Evolutionary conservation across 257 asterid species (phyloP), one percentile per base, ranked within the genome.

Genomic region (Solanum peruvianum): DNA sequence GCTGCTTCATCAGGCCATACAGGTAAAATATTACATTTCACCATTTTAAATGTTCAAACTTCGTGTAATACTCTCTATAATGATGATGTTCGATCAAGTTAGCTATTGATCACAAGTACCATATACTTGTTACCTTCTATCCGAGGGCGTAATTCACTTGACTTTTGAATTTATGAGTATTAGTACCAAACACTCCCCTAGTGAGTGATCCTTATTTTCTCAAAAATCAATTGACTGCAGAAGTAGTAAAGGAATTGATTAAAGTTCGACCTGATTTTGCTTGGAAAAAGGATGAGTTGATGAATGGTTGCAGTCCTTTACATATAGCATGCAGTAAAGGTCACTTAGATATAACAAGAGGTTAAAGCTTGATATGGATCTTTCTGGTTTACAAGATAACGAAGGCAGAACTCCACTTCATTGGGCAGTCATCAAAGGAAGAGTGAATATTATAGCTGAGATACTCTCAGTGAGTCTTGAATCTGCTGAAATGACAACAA

Each of bases 371-470:
- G 94, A 93, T 60, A 87, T 88, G 2, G 95, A 93, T 29, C 94
- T 92, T 78, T 90, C 90, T 87, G 83, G 42, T 6, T 31, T 88
- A 47, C 92, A 60, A 73, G 95, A 93, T 15, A 29, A 7, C 11
- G 92, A 91, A 35, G 94, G 92, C 15, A 91, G 91, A 25, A 90
- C 86, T 5, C 92, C 94, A 8, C 92, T 93, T 35, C 95, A 93
- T 41, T 93, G 90, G 67, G 93, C 92, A 0, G 91, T 91, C 0
- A 89, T 85, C 6, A 90, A 87, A 83, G 95, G 95, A 6, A 58
- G 92, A 82, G 90, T 93, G 67, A 91, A 83, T 82, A 84, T 93
- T 20, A 84, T 93, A n/a, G 87, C 77, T 52, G 95, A 93, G 86
- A 89, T 93, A 60, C 89, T 92, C 23, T 89, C 90, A 0, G 72